A percentile compares a stretch with the other conserved stretches of the same genome.
Evolutionary conservation across 345 rosid genomes (phyloP).

Genomic region (Ailanthus altissimus): DNA sequence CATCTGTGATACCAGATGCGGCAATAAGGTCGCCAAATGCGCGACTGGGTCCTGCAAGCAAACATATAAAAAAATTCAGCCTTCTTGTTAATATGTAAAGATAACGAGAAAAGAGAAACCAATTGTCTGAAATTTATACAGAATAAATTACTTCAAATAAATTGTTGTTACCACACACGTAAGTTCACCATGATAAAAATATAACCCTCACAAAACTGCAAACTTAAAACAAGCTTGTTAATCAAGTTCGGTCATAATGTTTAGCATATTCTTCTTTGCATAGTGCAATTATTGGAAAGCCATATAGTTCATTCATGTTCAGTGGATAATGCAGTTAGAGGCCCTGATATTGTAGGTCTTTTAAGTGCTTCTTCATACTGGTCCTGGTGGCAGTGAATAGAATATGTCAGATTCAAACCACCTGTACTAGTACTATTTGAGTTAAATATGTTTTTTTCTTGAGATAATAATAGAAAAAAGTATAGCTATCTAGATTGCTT

Average conservation of each 20-base stretch:
- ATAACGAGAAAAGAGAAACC: neutral
- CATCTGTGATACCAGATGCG: slow-evolving; percentile 90
- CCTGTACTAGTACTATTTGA: neutral
- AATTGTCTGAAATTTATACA: neutral
- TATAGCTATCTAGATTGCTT: neutral
- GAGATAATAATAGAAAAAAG: neutral
- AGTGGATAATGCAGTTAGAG: neutral
- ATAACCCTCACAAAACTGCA: neutral
- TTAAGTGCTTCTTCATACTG: neutral
- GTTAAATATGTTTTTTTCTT: neutral
- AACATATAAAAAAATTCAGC: slow-evolving; percentile 15
- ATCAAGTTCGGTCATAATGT: neutral
- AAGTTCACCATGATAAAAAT: neutral
- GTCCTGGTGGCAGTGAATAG: neutral
- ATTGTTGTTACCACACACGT: neutral
- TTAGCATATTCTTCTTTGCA: neutral
- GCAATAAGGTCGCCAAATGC: slow-evolving; percentile 95
- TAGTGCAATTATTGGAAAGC: neutral
- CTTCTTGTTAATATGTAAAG: neutral
- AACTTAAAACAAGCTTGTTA: neutral
- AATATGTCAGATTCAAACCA: neutral
- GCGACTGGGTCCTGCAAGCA: slow-evolving; percentile 70
- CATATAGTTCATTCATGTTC: neutral
- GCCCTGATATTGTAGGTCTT: neutral
- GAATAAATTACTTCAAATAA: neutral